phyloP scores from a whole-genome alignment of 2,329 filamentous ascomycete species.

The Cordyceps javanica region DNA sequence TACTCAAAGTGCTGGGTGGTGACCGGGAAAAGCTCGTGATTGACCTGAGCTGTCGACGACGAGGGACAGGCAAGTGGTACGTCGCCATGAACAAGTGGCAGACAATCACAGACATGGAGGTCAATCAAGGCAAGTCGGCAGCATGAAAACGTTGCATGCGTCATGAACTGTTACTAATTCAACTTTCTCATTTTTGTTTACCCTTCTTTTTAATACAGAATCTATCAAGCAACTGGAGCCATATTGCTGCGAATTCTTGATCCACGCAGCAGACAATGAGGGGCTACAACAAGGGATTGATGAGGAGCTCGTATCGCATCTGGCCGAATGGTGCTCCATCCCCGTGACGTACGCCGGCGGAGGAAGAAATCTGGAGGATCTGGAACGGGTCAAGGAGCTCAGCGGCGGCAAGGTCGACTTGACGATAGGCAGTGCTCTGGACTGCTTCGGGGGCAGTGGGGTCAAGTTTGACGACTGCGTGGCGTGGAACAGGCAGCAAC shows the following conservation, averaged over 20 bases:
- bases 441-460: slow-evolving; percentile 86
- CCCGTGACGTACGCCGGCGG: slow-evolving; percentile 96
- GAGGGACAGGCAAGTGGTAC: slow-evolving; percentile 69
- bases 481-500: slow-evolving; percentile 63
- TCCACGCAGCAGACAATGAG: slow-evolving; percentile 96
- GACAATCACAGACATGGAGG: slow-evolving; percentile 92
- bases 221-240: slow-evolving; percentile 77
- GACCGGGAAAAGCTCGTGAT: slow-evolving; percentile 82
- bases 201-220: no score
- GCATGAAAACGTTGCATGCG: background rate
- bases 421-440: slow-evolving; percentile 92
- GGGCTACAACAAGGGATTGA: slow-evolving; percentile 90
- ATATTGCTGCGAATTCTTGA: slow-evolving; percentile 93
- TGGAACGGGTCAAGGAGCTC: slow-evolving; percentile 73
- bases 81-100: slow-evolving; percentile 99
- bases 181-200: background rate
- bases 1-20: slow-evolving; percentile 65
- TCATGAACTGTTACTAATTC: background rate
- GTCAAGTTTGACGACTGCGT: slow-evolving; percentile 88
- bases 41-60: slow-evolving; percentile 83
- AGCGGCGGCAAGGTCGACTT: slow-evolving; percentile 81
- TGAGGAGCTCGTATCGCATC: slow-evolving; percentile 66
- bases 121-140: slow-evolving; percentile 63
- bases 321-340: slow-evolving; percentile 82
- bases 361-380: slow-evolving; percentile 73